Percentiles rank a stretch among this genome's conserved stretches.
Evolutionary conservation across 208 protist genomes (phyloP).

Genomic region (Leishmania lainsoni): DNA sequence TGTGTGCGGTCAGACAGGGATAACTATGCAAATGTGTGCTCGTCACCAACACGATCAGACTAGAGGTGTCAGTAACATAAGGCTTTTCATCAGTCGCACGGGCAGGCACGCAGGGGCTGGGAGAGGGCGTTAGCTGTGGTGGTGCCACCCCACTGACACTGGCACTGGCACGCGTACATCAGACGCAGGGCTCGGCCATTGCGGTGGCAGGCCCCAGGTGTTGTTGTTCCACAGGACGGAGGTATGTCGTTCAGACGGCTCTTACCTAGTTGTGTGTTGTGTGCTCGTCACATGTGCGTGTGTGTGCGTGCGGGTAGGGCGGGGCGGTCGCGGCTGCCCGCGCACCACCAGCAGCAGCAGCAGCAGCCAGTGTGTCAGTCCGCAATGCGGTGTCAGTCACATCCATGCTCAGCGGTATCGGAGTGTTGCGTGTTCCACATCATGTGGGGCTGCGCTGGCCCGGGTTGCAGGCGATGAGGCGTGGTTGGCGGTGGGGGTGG

Average conservation of each 20-base stretch:
- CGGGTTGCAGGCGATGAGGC: neutral
- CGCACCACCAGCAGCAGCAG: neutral
- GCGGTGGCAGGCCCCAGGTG: constrained; percentile 27
- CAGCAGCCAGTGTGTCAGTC: constrained; percentile 22
- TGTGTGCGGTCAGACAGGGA: constrained; percentile 37
- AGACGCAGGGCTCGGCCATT: constrained; percentile 26
- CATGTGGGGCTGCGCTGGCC: constrained; percentile 13
- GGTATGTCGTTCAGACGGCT: constrained; percentile 37
- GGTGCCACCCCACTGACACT: neutral
- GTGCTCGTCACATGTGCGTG: constrained; percentile 29
- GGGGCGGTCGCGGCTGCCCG: neutral
- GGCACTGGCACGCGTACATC: constrained; percentile 1
- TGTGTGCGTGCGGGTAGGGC: neutral
- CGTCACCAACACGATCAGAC: constrained; percentile 40
- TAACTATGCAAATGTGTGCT: constrained; percentile 44
- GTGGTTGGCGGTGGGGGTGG: neutral
- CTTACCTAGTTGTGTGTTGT: constrained; percentile 30
- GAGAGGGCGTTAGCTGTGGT: neutral
- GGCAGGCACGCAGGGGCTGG: neutral
- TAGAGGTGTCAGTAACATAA: constrained; percentile 40
- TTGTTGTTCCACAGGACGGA: constrained; percentile 27
- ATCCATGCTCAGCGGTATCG: constrained; percentile 39
- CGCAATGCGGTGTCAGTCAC: constrained; percentile 27
- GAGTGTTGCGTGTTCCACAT: constrained; percentile 30
- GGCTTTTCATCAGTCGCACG: constrained; percentile 24